phyloP scores from a whole-genome alignment of 2,329 filamentous ascomycete species.

The Podosphaera leucotricha region DNA sequence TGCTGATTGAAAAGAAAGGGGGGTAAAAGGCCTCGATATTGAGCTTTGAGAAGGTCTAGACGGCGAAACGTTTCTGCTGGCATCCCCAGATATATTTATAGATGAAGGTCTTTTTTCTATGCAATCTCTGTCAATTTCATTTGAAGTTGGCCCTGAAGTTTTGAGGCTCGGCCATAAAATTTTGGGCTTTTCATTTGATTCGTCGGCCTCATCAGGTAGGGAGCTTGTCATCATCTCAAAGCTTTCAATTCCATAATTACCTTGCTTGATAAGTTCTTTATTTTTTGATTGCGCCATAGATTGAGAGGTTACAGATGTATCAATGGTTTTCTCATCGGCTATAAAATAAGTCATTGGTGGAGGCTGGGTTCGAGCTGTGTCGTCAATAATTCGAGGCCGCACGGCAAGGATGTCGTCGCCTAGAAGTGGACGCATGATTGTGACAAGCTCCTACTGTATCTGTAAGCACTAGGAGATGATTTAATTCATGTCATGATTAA shows the following conservation, averaged over 20 bases:
- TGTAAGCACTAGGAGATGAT: too few species aligned
- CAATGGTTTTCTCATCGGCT: conserved; percentile 25
- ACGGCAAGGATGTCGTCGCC: conserved; percentile 21
- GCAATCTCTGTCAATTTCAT: conserved; percentile 9
- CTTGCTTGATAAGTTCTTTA: conserved; percentile 17
- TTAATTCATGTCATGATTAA: too few species aligned
- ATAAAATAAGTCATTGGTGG: conserved; percentile 27
- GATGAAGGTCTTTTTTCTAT: conserved; percentile 11
- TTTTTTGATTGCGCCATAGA: conserved; percentile 12
- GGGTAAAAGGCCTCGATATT: conserved; percentile 23
- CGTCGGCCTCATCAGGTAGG: conserved; percentile 11
- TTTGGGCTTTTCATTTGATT: conserved; percentile 9
- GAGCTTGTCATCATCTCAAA: conserved; percentile 16
- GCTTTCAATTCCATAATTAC: conserved; percentile 15
- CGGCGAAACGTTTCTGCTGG: conserved; percentile 16
- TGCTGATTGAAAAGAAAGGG: conserved; percentile 20
- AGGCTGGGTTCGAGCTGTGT: conserved; percentile 18
- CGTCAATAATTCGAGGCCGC: conserved; percentile 18
- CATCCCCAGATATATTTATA: conserved; percentile 14
- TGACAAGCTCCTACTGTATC: conserved; percentile 1
- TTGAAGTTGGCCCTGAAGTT: conserved; percentile 6
- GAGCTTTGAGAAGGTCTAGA: conserved; percentile 14
- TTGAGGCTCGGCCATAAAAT: conserved; percentile 12
- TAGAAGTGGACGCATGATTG: conserved; percentile 22
- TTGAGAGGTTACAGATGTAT: conserved; percentile 18